phyloP scores from a whole-genome alignment of 2,329 filamentous ascomycete genomes.

The Aspergillus caelatus region DNA sequence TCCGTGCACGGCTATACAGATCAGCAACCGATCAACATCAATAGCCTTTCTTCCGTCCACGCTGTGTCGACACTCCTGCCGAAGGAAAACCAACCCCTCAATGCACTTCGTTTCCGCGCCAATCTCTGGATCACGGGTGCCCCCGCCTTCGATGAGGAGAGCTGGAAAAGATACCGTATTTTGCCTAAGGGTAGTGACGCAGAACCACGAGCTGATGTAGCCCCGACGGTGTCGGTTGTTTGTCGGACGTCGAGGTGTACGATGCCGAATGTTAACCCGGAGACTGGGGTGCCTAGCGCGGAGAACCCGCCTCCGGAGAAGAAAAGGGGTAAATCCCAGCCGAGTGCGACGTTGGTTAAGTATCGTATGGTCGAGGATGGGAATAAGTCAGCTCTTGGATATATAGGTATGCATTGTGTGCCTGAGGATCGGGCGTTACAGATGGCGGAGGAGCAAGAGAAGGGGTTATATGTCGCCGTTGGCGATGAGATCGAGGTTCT shows the following conservation, averaged over 20 bases:
- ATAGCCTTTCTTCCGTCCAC: conserved; percentile 25
- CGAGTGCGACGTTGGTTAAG: conserved; percentile 24
- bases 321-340: conserved; percentile 25
- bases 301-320: conserved; percentile 19
- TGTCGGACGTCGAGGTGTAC: conserved; percentile 28
- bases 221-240: conserved; percentile 22
- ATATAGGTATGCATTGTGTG: conserved; percentile 28
- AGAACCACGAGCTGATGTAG: conserved; percentile 12
- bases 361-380: conserved; percentile 22
- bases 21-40: conserved; percentile 26
- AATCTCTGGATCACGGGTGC: conserved; percentile 23
- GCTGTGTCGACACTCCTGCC: conserved; percentile 24
- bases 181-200: conserved; percentile 3
- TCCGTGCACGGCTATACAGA: conserved; percentile 27
- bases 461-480: conserved; percentile 21
- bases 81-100: conserved; percentile 22
- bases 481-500: conserved; percentile 26
- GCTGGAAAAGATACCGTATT: conserved; percentile 25
- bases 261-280: conserved; percentile 25
- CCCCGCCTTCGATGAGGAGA: conserved; percentile 25
- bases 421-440: conserved; percentile 23
- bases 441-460: conserved; percentile 12
- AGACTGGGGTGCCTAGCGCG: conserved; percentile 21
- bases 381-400: conserved; percentile 23
- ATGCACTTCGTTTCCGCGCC: conserved; percentile 26